Conservation (phyloP, 116 monocot genomes). For the Posidonia oceanica region DNA sequence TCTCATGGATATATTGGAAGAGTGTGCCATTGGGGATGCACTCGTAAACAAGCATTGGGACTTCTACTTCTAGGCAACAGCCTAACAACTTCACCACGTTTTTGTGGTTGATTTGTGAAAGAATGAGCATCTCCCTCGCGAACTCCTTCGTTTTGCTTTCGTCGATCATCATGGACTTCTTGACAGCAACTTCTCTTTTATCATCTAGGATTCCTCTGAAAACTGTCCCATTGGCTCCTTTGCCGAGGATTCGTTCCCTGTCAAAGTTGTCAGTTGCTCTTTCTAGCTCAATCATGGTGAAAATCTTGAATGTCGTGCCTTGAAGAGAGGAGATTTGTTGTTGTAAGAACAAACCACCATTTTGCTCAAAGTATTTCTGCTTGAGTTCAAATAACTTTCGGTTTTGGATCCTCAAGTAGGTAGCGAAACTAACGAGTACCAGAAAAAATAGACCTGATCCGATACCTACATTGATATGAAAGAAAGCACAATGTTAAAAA, state of each 20-base stretch:
- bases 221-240: slow-evolving; percentile 27
- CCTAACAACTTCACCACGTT: too few species aligned
- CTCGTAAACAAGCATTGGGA: slow-evolving; percentile 32
- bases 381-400: too few species aligned
- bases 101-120: slow-evolving; percentile 2
- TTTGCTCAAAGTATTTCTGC: too few species aligned
- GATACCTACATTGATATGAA: too few species aligned
- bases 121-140: slow-evolving; percentile 23
- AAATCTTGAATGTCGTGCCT: too few species aligned
- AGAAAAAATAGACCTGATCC: too few species aligned
- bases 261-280: slow-evolving; percentile 25
- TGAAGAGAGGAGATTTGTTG: too few species aligned
- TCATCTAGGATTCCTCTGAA: slow-evolving; percentile 27
- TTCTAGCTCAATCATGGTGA: too few species aligned
- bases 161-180: slow-evolving; percentile 16
- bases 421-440: too few species aligned
- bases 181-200: slow-evolving; percentile 15
- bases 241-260: slow-evolving; percentile 18
- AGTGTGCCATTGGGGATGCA: slow-evolving; percentile 23
- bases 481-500: too few species aligned
- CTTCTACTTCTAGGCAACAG: slow-evolving; percentile 2
- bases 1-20: slow-evolving; percentile 14
- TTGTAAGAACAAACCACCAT: too few species aligned
- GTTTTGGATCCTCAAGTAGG: too few species aligned
- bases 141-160: slow-evolving; percentile 18